These are phyloP conservation scores for Lichtheimia ramosa DNA, from an alignment of 371 early-diverging fungal species.

Conservation along the genomic window DNA sequence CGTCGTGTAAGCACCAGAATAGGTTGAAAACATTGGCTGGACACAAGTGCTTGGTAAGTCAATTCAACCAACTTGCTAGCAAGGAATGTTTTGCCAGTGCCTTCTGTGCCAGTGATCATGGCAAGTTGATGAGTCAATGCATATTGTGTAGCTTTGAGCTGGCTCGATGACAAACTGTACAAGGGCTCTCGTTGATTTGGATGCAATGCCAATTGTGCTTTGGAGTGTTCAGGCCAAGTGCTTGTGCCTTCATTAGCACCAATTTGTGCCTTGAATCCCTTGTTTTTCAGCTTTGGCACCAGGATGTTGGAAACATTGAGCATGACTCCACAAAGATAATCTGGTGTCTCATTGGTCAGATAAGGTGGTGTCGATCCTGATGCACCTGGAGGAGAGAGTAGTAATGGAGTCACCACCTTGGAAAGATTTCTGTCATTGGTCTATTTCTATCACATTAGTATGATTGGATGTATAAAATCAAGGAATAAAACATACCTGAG, in stretches of 20 bases:
- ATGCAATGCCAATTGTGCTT: background rate
- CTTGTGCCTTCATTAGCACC: background rate
- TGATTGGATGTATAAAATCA: too few relatives aligned
- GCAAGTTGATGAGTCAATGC: slow-evolving; percentile 36
- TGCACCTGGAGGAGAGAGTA: background rate
- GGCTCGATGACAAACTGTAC: slow-evolving; percentile 35
- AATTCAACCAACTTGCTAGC: slow-evolving; percentile 32
- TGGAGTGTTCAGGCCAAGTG: slow-evolving; percentile 25
- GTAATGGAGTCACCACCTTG: background rate
- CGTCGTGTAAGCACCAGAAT: slow-evolving; percentile 31
- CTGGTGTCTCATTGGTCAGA: slow-evolving; percentile 12
- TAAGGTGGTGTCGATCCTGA: too few relatives aligned
- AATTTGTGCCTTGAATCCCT: background rate
- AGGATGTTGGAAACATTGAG: slow-evolving; percentile 35
- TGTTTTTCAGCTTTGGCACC: background rate
- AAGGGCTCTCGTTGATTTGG: slow-evolving; percentile 16
- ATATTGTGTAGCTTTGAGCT: slow-evolving; percentile 29
- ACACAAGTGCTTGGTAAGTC: slow-evolving; percentile 22
- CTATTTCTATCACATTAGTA: too few relatives aligned
- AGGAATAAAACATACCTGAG: too few relatives aligned
- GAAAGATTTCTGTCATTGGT: background rate
- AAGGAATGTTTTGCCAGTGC: slow-evolving; percentile 44
- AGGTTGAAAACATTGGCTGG: slow-evolving; percentile 31
- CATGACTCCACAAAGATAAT: slow-evolving; percentile 22
- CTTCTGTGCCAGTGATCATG: slow-evolving; percentile 35